Base-by-base conservation (phyloP, 345 rosid genomes). In the Populus euphratica region DNA sequence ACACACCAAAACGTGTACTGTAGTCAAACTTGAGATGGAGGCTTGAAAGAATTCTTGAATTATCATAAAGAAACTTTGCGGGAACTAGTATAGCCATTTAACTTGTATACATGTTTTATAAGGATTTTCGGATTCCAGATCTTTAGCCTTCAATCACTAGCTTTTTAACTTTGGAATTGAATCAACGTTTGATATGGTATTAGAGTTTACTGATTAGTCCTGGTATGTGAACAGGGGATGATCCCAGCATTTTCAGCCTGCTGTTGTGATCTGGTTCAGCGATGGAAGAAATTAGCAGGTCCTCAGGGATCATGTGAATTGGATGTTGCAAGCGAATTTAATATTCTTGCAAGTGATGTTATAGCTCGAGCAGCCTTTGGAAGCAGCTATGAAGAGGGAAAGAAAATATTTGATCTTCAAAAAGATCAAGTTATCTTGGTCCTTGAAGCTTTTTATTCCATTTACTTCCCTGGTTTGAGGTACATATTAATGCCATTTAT, bases 391-490 rank as follows among this genome's bases (percentile, higher is more conserved):
- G 84, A 85, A 80, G 83, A 86, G 86, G 91, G 89, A n/a, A 84
- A 83, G 80, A 83, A 84, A 50, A 81, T 85, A 59, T 88, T 89
- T 70, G 70, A 80, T 16, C 88, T 82, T 68, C 91, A 83, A 54
- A 84, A 81, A 2, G 85, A 86, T 75, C 70, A 79, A 38, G 70
- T 81, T 6, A n/a, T 41, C n/a, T 44, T 87, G 54, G 75, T 73
- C 17, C 31, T 85, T 59, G 88, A 87, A 80, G 83, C 87, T 10
- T 75, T 86, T 86, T 77, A 71, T 67, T 74, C 81, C 56, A 2
- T 81, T 0, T 85, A 87, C 76, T 74, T 87, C 76, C 92, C 92
- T 47, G 91, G 91, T 67, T 83, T 83, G 82, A 86, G 89, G 87
- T 89, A 39, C 62, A 25, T 49, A 52, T 41, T 44, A 21, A 14